phyloP scores from a whole-genome alignment of 1,284 basidiomycete species.

The Heterobasidion parviporum region DNA sequence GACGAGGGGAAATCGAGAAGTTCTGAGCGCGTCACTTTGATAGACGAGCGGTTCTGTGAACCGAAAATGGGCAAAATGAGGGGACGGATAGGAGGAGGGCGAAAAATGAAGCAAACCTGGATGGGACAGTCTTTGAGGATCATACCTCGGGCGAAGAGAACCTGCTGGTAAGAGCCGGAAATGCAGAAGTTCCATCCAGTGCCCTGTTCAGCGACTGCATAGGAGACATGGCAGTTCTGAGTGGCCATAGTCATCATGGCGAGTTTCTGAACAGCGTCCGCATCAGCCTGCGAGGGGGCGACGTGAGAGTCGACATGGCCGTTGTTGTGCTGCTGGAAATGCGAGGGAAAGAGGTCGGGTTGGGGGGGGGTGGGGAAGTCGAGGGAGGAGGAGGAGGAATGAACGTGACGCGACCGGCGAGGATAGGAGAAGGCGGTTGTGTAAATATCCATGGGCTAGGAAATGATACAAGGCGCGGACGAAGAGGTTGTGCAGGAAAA shows the following conservation, averaged over 20 bases:
- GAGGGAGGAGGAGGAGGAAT: slow-evolving; percentile 54
- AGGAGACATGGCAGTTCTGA: slow-evolving; percentile 78
- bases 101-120: slow-evolving; percentile 39
- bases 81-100: background rate
- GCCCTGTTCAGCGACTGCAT: slow-evolving; percentile 64
- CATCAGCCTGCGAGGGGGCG: slow-evolving; percentile 37
- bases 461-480: slow-evolving; percentile 18
- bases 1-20: slow-evolving; percentile 82
- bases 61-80: background rate
- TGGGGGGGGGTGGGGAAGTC: slow-evolving; percentile 42
- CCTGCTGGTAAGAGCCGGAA: slow-evolving; percentile 87
- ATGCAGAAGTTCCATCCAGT: slow-evolving; percentile 85
- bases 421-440: slow-evolving; percentile 87
- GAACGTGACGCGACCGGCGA: slow-evolving; percentile 62
- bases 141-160: slow-evolving; percentile 84
- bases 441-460: slow-evolving; percentile 76
- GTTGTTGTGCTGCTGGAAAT: slow-evolving; percentile 32
- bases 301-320: slow-evolving; percentile 23
- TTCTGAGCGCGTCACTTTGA: slow-evolving; percentile 89
- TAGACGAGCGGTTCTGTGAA: slow-evolving; percentile 67
- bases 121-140: slow-evolving; percentile 87
- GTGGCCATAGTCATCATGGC: slow-evolving; percentile 72
- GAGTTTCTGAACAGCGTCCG: slow-evolving; percentile 76
- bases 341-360: slow-evolving; percentile 32
- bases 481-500: slow-evolving; percentile 6